Percentiles rank a stretch among this genome's conserved stretches.
phyloP scores from a whole-genome alignment of 345 rosid species.

The Syzygium jambos region DNA sequence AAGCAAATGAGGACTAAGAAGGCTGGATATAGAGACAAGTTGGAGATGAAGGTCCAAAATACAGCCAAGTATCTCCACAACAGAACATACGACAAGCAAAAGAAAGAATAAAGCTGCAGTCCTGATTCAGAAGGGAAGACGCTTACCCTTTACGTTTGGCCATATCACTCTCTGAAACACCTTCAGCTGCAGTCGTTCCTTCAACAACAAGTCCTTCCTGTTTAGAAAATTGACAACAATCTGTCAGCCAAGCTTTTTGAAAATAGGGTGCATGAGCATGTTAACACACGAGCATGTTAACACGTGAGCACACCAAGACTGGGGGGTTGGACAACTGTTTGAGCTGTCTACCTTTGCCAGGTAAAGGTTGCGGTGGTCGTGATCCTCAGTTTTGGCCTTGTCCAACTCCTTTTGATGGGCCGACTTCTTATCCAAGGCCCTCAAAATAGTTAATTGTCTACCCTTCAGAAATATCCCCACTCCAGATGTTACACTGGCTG shows the following conservation, averaged over 20 bases:
- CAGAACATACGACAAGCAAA: not conserved
- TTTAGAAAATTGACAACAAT: slow-evolving; percentile 2
- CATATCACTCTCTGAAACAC: slow-evolving; percentile 79
- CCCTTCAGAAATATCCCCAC: slow-evolving; percentile 73
- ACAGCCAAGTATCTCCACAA: not conserved
- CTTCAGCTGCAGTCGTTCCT: slow-evolving; percentile 84
- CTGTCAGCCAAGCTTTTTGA: not conserved
- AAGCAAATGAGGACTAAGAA: not conserved
- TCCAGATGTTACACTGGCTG: slow-evolving; percentile 53
- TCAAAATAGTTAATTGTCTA: slow-evolving; percentile 62
- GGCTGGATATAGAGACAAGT: not conserved
- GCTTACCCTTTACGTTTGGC: slow-evolving; percentile 54
- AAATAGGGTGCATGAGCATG: not conserved
- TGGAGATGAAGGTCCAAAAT: not conserved
- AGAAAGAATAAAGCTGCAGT: not conserved
- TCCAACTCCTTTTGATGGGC: slow-evolving; percentile 64
- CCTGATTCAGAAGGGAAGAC: not conserved
- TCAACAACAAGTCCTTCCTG: slow-evolving; percentile 90
- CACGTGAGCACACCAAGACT: not conserved
- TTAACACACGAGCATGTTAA: not conserved
- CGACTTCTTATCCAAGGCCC: slow-evolving; percentile 77
- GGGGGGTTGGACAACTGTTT: not conserved
- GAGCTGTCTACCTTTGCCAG: slow-evolving; percentile 62
- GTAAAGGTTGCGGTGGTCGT: slow-evolving; percentile 75
- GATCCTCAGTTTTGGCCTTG: slow-evolving; percentile 58